Conservation (phyloP, 805 yeast species). For the Lipomyces chichibuensis region DNA sequence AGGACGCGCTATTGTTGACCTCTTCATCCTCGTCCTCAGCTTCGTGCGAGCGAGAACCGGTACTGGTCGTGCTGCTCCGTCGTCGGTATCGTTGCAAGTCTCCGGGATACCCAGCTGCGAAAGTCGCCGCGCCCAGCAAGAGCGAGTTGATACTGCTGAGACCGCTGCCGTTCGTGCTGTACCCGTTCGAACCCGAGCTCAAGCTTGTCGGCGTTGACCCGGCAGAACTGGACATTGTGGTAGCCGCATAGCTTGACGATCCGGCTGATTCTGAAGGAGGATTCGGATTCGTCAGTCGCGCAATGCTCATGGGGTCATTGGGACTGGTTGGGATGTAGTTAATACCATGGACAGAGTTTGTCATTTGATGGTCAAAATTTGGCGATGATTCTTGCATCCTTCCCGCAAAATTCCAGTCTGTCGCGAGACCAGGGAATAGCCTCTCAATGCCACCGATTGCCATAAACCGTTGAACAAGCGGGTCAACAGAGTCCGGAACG, state of each 20-base stretch:
- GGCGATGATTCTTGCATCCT: not conserved
- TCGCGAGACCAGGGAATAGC: constrained; percentile 19
- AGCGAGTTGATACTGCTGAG: constrained; percentile 10
- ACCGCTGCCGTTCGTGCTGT: not conserved
- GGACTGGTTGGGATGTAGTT: constrained; percentile 13
- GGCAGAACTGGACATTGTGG: constrained; percentile 5
- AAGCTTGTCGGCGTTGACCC: constrained; percentile 4
- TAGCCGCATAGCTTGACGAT: constrained; percentile 27
- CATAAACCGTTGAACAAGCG: constrained; percentile 12
- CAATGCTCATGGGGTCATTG: constrained; percentile 39
- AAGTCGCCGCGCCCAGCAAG: constrained; percentile 16
- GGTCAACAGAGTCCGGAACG: not conserved
- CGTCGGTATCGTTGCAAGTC: not conserved
- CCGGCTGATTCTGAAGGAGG: constrained; percentile 34
- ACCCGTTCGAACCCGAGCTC: not conserved
- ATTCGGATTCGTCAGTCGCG: constrained; percentile 38
- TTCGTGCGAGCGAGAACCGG: constrained; percentile 39
- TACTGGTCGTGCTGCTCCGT: constrained; percentile 16
- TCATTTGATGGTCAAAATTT: not conserved
- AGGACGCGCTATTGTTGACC: not conserved
- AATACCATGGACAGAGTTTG: not conserved
- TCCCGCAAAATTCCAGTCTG: not conserved
- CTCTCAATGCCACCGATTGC: constrained; percentile 16
- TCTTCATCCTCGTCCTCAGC: constrained; percentile 17
- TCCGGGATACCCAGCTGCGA: not conserved